These are phyloP conservation scores for Anastatica hierochuntica DNA, from an alignment of 345 rosid genomes.

Conservation along the genomic window DNA sequence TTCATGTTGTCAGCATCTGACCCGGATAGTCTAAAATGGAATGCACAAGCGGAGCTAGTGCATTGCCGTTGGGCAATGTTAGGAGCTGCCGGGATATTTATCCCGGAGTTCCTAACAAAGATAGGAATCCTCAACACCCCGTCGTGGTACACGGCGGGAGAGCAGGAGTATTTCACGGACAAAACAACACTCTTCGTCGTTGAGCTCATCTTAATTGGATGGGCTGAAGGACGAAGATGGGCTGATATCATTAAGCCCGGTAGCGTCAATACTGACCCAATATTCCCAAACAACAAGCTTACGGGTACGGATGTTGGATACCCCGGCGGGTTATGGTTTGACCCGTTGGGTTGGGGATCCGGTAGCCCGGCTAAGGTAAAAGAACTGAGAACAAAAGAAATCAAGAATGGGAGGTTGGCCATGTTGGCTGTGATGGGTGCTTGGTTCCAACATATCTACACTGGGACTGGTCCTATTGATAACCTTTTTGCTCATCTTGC, in stretches of 20 bases:
- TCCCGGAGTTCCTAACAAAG: constrained; percentile 87
- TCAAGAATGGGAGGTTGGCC: constrained; percentile 89
- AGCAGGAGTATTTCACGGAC: constrained; percentile 79
- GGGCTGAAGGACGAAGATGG: constrained; percentile 99
- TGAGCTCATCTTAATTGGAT: constrained; percentile 78
- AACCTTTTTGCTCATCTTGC: constrained; percentile 94
- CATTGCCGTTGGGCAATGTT: constrained; percentile 99
- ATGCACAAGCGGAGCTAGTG: constrained; percentile 75
- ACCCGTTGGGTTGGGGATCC: constrained; percentile 90
- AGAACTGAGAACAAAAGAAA: constrained; percentile 93
- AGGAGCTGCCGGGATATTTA: constrained; percentile 96
- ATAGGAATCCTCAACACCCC: constrained; percentile 85
- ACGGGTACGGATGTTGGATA: constrained; percentile 95
- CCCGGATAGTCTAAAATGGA: constrained; percentile 88
- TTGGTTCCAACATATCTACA: constrained; percentile 98
- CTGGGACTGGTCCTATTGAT: constrained; percentile 94
- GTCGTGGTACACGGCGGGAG: constrained; percentile 90
- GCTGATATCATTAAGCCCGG: constrained; percentile 95
- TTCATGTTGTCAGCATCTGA: constrained; percentile 65
- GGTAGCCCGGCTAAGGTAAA: constrained; percentile 75
- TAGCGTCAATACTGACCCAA: constrained; percentile 86
- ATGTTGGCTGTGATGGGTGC: constrained; percentile 99
- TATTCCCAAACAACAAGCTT: constrained; percentile 96
- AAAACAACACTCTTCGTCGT: constrained; percentile 74
- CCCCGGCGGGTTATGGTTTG: constrained; percentile 98